These are phyloP conservation scores for Chenopodium berlandieri DNA, from an alignment of 148 eudicot genomes.

Conservation along the genomic window DNA sequence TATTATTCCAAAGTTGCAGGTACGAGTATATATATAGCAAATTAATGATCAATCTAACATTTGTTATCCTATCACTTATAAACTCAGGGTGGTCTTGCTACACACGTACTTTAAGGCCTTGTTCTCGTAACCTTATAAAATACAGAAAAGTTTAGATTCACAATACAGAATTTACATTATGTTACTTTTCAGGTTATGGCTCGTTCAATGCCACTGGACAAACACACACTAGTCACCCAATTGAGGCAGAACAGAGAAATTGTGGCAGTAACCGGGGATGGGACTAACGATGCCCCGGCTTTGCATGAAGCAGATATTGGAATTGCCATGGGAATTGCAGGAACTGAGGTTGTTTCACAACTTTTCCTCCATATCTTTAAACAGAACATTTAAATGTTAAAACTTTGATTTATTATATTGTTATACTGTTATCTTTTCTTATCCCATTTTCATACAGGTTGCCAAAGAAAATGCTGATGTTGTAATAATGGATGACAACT, in stretches of 20 bases:
- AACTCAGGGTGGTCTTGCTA: background rate
- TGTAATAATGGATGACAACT: constrained; percentile 80
- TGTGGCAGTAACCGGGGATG: constrained; percentile 91
- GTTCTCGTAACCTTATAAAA: background rate
- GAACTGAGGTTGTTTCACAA: constrained; percentile 58
- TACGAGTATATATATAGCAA: constrained; percentile 7
- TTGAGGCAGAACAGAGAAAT: constrained; percentile 51
- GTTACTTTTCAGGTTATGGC: constrained; percentile 61
- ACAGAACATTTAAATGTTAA: background rate
- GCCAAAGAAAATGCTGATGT: constrained; percentile 91
- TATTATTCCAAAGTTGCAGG: constrained; percentile 73
- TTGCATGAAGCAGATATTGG: constrained; percentile 88
- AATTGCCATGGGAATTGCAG: constrained; percentile 84
- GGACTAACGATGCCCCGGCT: constrained; percentile 89
- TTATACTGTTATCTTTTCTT: background rate
- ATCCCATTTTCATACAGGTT: constrained; percentile 39
- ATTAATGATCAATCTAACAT: too few species aligned
- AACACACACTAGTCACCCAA: constrained; percentile 56
- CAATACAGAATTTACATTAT: background rate
- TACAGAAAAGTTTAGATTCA: background rate
- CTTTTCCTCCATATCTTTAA: background rate
- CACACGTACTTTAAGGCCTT: background rate
- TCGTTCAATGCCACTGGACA: constrained; percentile 72
- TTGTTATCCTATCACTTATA: too few species aligned
- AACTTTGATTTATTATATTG: background rate